Base-by-base conservation (phyloP, 169 alveolate genomes). In the Plasmodium ovale region DNA sequence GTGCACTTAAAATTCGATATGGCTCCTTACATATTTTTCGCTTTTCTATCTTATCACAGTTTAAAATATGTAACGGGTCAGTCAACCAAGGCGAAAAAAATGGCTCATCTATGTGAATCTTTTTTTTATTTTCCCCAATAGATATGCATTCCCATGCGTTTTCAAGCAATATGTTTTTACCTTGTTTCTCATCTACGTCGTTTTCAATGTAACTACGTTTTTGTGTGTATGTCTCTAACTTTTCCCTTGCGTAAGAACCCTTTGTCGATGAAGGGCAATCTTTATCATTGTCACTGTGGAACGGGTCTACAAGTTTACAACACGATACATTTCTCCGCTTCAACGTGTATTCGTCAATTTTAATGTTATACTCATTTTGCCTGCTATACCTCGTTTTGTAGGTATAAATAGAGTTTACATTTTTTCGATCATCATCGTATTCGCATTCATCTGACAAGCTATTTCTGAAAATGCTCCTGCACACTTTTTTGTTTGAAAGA, bases 1-100 rank as follows among this genome's bases (percentile, higher is more conserved):
- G 98, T 19, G 98, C 98, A 71, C 71, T 44, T 53, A 79, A 27
- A 31, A 79, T 39, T 31, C 49, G 19, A 37, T 79, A 79, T 93
- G 94, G 92, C 14, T 89, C 88, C 27, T 79, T 92, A 54, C 82
- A 64, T 10, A 87, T 65, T 35, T 71, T 64, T 67, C 93, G 87
- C 3, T 69, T 51, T n/a, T 79, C 54, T n/a, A 49, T 67, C 37
- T 12, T 39, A 14, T 79, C 68, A 35, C 35, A 2, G 12, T 39
- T 31, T n/a, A 68, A 65, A 12, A 67, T 33, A 37, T 79, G 64
- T 23, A 33, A 39, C 25, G 82, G 90, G 39, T 62, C 47, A 10
- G 71, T 25, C 3, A 65, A 37, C 39, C 7, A 67, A 35, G 47
- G 54, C 19, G 54, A 19, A 23, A 33, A 1, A 33, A 42, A 2